These are phyloP conservation scores for Acephala macrosclerotiorum DNA, from an alignment of 2,329 filamentous ascomycete species.

Conservation along the genomic window DNA sequence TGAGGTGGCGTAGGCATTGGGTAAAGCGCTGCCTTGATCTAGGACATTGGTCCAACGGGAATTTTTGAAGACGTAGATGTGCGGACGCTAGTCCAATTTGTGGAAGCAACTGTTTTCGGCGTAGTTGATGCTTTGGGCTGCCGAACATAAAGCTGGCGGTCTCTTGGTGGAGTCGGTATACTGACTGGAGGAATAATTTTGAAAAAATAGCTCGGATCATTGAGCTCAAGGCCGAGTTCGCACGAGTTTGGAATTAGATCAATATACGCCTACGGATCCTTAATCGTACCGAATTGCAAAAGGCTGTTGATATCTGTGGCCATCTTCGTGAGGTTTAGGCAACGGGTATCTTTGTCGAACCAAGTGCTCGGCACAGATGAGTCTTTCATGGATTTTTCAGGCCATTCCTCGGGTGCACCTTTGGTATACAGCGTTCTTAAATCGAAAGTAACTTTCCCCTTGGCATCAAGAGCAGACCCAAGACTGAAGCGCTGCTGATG, in stretches of 20 bases:
- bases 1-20: slow-evolving; percentile 4
- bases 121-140: no score
- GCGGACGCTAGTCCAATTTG: no score
- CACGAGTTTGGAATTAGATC: slow-evolving; percentile 6
- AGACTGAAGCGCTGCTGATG: slow-evolving; percentile 47
- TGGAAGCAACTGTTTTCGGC: no score
- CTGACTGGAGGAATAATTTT: slow-evolving; percentile 1
- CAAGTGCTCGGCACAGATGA: slow-evolving; percentile 1
- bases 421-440: slow-evolving; percentile 13
- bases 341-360: slow-evolving; percentile 1
- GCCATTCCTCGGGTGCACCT: slow-evolving; percentile 6
- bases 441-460: background rate
- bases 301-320: background rate
- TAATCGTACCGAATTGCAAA: background rate
- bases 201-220: slow-evolving; percentile 13
- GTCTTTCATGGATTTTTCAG: background rate
- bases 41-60: no score
- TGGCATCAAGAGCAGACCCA: slow-evolving; percentile 8
- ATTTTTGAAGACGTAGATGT: no score
- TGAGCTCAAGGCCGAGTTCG: slow-evolving; percentile 16
- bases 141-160: background rate
- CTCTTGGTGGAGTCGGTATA: background rate
- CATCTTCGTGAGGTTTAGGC: slow-evolving; percentile 1
- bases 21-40: no score
- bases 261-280: background rate